Base-by-base conservation (phyloP, 257 asterid genomes). In the Nicotiana otophora region DNA sequence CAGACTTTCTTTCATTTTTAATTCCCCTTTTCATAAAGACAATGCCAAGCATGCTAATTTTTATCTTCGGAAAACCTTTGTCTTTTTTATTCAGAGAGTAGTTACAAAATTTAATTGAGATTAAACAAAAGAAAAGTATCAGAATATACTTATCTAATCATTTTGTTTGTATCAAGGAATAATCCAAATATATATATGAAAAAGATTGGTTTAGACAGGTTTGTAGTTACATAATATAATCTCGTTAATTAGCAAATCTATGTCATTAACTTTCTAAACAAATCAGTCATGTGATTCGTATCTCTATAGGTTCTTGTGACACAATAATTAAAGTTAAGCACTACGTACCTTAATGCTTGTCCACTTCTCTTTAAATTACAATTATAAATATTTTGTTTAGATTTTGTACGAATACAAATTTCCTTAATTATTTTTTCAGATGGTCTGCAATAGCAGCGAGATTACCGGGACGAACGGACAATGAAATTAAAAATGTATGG, bases 391-490 rank as follows among this genome's bases (percentile, higher is more conserved):
- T 58, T 23, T 42, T 4, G 34, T 31, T 69, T n/a, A 31, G 51
- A 4, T 53, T 28, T 28, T 68, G 5, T 31, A 23, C n/a, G 55
- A 14, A 54, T 23, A 11, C 65, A 64, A 63, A 3, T n/a, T 42
- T 7, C 15, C 5, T 78, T 66, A 20, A 23, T 28, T 10, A 14
- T 10, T 53, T 78, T 84, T 66, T 78, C 89, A 94, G 98, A 88
- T 94, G 98, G 98, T 92, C 98, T 64, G 93, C 93, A 15, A 93
- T 94, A 84, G 98, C 98, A 83, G 92, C 97, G 48, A 92, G 89
- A 86, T 86, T 94, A 19, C 95, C 98, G 15, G 98, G 98, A 53
- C 81, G 98, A 81, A 94, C 98, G 14, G 98, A 94, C 87, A 94
- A 94, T 10, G 98, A 94, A 80, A 94, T 94, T 20, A 94, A 94